phyloP scores from a whole-genome alignment of 352 stramenopile species.

The Peronosclerospora sorghi region DNA sequence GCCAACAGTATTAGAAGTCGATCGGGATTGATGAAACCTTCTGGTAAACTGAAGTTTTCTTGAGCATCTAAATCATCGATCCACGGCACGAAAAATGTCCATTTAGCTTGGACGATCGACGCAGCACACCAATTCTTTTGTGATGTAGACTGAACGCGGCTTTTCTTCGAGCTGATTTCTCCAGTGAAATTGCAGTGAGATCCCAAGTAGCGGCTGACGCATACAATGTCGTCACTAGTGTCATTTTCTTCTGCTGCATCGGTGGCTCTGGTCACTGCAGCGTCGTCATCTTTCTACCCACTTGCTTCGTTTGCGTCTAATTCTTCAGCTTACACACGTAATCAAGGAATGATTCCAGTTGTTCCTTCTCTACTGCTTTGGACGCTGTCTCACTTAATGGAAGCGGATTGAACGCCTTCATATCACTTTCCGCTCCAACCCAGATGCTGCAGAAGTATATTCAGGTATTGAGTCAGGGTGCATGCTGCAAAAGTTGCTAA shows the following conservation, averaged over 20 bases:
- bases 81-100: conserved; percentile 78
- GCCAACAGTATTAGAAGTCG: conserved; percentile 49
- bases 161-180: conserved; percentile 3
- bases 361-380: conserved; percentile 34
- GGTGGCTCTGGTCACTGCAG: conserved; percentile 27
- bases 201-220: background rate
- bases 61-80: conserved; percentile 49
- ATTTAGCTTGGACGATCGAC: conserved; percentile 76
- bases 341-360: conserved; percentile 70
- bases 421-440: conserved; percentile 51
- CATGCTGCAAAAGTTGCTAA: no score
- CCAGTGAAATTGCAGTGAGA: background rate
- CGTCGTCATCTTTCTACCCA: background rate
- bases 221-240: conserved; percentile 10
- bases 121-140: conserved; percentile 62
- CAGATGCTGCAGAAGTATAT: no score
- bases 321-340: conserved; percentile 49
- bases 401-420: conserved; percentile 49
- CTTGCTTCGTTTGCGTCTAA: conserved; percentile 3
- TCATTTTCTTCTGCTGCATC: conserved; percentile 8
- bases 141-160: conserved; percentile 28
- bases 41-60: conserved; percentile 38
- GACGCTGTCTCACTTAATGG: conserved; percentile 14
- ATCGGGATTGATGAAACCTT: conserved; percentile 59
- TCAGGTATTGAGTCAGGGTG: no score